phyloP scores from a whole-genome alignment of 768 basidiomycete species.

The Boletus pseudo-olivaceus region DNA sequence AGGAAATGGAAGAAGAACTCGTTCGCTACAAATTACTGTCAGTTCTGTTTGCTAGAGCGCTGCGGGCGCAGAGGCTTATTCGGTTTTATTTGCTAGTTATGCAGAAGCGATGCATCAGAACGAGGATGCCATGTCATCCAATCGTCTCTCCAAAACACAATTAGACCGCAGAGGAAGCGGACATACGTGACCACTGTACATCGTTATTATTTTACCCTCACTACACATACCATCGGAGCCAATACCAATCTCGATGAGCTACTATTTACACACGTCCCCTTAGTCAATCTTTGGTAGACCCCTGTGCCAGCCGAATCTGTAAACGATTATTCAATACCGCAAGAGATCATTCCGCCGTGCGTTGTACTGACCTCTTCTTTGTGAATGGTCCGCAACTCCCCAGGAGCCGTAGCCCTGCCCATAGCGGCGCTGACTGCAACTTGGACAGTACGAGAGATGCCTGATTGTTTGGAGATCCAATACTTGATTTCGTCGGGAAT shows the following conservation, averaged over 20 bases:
- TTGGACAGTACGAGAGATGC: constrained; percentile 56
- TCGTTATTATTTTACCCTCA: neutral
- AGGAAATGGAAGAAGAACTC: constrained; percentile 91
- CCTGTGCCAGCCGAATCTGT: constrained; percentile 18
- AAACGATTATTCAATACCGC: constrained; percentile 1
- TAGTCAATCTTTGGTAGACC: constrained; percentile 7
- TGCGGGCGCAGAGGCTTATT: neutral
- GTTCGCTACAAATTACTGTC: constrained; percentile 92
- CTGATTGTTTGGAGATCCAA: constrained; percentile 65
- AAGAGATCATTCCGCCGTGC: neutral
- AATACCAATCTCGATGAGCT: constrained; percentile 4
- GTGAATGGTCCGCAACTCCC: constrained; percentile 73
- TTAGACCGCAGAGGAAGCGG: constrained; percentile 17
- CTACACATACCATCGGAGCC: constrained; percentile 14
- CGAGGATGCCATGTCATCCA: constrained; percentile 64
- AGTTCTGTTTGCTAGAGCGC: neutral
- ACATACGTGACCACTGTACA: constrained; percentile 7
- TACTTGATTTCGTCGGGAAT: constrained; percentile 79
- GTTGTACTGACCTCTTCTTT: constrained; percentile 58
- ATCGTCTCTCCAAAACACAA: constrained; percentile 47
- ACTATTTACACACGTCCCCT: neutral
- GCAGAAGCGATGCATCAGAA: constrained; percentile 79
- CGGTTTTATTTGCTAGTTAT: constrained; percentile 32
- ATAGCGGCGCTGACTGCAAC: constrained; percentile 55
- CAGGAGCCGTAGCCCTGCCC: constrained; percentile 64